Evolutionary conservation across 306 rosid species (phyloP), one percentile per base, ranked within the genome.

Genomic region (Pachyrhizus erosus): DNA sequence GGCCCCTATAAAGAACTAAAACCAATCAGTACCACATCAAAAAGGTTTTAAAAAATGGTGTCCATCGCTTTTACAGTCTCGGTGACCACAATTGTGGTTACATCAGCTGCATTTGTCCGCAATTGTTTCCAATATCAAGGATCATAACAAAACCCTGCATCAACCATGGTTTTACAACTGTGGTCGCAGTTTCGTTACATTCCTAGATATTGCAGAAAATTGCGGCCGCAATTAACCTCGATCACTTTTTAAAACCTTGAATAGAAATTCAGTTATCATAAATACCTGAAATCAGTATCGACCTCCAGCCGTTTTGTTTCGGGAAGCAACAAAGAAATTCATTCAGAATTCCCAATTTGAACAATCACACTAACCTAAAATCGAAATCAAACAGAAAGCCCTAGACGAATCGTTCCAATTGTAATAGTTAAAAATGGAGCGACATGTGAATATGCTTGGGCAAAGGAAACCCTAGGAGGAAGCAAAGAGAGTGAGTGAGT

Each of bases 291-390:
- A 18, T 12, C 18, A 3, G 20, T 9, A 58, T 24, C 62, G 58
- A 71, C 10, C 20, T 62, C 31, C 61, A 18, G 1, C 27, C 23
- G 7, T 61, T 31, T 24, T 1, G 18, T 14, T 3, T 34, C 6
- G 39, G 6, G 5, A 5, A 34, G 6, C 39, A 34, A 7, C 39
- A 34, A 34, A 34, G 39, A 43, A 43, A 43, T 1, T 43, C 4
- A 52, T 5, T 14, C 69, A 57, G 65, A 61, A 73, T 34, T 67
- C 21, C 18, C 48, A 58, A 58, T 15, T 49, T 49, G 5, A 84
- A 58, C 62, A 61, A 61, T 27, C 27, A 67, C 49, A 66, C 73
- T 3, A 7, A 31, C 66, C 65, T 29, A 71, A 31, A 43, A 78
- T 34, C 24, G 4, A 69, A 69, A 40, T 20, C 7, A 57, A 80